phyloP scores from a whole-genome alignment of 169 alveolate species.

The Neospora caninum region DNA sequence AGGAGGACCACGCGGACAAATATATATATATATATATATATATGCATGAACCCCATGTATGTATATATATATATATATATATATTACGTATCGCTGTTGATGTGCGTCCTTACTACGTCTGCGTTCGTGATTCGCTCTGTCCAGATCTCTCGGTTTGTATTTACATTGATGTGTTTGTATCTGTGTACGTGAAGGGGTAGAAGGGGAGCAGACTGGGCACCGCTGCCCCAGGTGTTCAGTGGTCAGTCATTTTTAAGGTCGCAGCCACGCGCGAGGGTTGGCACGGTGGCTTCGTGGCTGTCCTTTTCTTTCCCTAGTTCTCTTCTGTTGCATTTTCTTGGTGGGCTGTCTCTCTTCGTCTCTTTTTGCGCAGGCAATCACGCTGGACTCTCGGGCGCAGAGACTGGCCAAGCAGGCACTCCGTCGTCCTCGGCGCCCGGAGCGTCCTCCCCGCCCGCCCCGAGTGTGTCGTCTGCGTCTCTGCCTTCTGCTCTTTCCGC shows the following conservation, averaged over 20 bases:
- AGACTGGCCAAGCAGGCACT: not conserved
- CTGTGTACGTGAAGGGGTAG: not conserved
- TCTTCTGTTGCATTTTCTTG: not conserved
- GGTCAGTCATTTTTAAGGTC: no score
- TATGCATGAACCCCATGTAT: not conserved
- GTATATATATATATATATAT: not conserved
- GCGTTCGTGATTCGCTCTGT: no score
- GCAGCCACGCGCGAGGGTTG: no score
- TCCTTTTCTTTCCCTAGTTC: not conserved
- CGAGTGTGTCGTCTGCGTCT: not conserved
- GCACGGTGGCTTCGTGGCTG: no score
- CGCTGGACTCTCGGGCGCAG: not conserved
- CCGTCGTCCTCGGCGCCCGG: not conserved
- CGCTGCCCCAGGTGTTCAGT: no score
- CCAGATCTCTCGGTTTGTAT: not conserved
- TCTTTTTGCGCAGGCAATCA: not conserved
- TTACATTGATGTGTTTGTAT: not conserved
- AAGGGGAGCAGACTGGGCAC: no score
- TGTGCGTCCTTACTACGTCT: not conserved
- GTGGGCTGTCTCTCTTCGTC: not conserved
- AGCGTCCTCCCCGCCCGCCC: not conserved
- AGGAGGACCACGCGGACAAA: not conserved
- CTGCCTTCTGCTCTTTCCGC: not conserved
- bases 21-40: conserved; percentile 22
- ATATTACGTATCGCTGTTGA: not conserved